Evolutionary conservation across 208 protist species (phyloP), one percentile per base, ranked within the genome.

Genomic region (Ichthyophonus hoferi): DNA sequence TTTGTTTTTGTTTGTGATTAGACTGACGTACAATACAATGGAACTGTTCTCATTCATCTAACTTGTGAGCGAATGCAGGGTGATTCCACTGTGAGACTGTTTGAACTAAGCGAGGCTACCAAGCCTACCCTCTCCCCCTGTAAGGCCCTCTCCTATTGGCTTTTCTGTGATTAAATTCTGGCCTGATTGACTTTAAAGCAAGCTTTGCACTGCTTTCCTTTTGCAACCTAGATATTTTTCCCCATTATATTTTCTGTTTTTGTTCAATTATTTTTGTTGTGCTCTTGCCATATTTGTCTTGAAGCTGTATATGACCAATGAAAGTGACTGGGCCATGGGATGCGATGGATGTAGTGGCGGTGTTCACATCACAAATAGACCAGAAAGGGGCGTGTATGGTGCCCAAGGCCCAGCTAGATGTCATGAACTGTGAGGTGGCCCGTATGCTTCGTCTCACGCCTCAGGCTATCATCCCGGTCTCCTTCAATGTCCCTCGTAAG

Each of bases 401-500:
- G 40, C 42, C 42, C 2, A 79, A 79, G 40, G 38, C 39, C 24
- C 39, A 37, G 2, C 40, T 87, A 2, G 42, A 87, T 67, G 83
- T 76, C 40, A 87, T 87, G 83, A 2, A 12, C 39, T 79, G 40
- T 14, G 83, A 87, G 38, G 40, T 87, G n/a, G 12, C 17, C 43
- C 39, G 83, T 35, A 34, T 87, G 14, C 83, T 87, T 3, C 50
- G 76, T 38, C 83, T 87, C 14, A 87, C 83, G 1, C 14, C 50
- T 38, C 1, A 76, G 1, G 42, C 83, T 14, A 40, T 87, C 42
- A 67, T 87, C 35, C 83, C 83, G 35, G 41, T 87, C 12, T 1
- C 42, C 12, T 87, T 79, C 33, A 40, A n/a, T 2, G 83, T 87
- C 43, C 12, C 83, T 12, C 39, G 83, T 35, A 87, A 87, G 83